phyloP scores from a whole-genome alignment of 2,329 filamentous ascomycete species.

The Trichoderma semiorbis region DNA sequence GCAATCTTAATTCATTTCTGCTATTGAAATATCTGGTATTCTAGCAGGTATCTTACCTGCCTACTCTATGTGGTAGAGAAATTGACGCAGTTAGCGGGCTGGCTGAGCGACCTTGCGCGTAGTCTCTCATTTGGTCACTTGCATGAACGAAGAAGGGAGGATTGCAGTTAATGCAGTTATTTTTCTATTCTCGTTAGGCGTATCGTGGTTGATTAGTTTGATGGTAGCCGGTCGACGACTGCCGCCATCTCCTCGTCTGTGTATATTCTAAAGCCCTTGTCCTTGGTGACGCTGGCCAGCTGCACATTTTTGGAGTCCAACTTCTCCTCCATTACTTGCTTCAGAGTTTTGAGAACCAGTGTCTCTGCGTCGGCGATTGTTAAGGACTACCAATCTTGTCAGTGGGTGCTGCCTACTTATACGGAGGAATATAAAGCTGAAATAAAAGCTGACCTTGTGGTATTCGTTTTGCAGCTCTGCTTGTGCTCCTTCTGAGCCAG shows the following conservation, averaged over 20 bases:
- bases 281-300: constrained; percentile 94
- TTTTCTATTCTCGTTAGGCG: constrained; percentile 21
- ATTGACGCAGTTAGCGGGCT: not conserved
- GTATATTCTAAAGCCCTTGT: constrained; percentile 98
- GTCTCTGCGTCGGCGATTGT: constrained; percentile 92
- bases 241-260: constrained; percentile 94
- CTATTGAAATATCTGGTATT: not conserved
- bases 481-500: constrained; percentile 93
- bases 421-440: not conserved
- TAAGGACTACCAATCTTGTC: constrained; percentile 58
- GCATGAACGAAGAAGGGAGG: not conserved
- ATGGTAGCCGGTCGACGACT: constrained; percentile 78
- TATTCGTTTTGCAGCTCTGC: constrained; percentile 98
- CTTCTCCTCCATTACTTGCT: constrained; percentile 99
- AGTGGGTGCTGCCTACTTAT: not conserved
- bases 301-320: constrained; percentile 98
- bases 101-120: not conserved
- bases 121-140: not conserved
- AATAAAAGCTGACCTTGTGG: constrained; percentile 63
- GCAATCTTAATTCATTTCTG: not conserved
- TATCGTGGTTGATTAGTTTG: constrained; percentile 46
- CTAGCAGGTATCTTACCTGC: not conserved
- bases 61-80: not conserved
- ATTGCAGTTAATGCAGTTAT: not conserved
- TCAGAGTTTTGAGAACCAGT: constrained; percentile 92